Percentiles rank a stretch among this genome's conserved stretches.
These are phyloP conservation scores for Trichoderma polysporum DNA, from an alignment of 2,329 filamentous ascomycete genomes.

Conservation along the genomic window DNA sequence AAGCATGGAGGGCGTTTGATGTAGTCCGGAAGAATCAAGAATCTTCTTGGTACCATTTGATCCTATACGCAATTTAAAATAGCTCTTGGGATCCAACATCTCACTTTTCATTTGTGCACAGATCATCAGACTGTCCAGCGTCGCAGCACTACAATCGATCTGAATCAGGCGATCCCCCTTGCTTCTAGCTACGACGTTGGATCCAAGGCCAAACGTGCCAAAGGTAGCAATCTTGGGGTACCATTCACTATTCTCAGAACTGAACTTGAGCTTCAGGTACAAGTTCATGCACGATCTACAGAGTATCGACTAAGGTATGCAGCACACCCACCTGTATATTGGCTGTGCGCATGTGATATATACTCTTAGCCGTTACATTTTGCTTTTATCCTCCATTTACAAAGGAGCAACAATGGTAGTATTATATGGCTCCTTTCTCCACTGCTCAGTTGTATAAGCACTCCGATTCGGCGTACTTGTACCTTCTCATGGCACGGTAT, in stretches of 20 bases:
- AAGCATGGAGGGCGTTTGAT: neutral
- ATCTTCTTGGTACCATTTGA: neutral
- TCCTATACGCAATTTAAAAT: neutral
- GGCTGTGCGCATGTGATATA: neutral
- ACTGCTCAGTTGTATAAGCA: neutral
- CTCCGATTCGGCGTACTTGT: neutral
- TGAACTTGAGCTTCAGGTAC: too few species aligned
- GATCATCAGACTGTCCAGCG: slow-evolving; percentile 2
- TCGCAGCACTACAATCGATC: slow-evolving; percentile 9
- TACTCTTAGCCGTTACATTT: neutral
- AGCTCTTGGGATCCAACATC: neutral
- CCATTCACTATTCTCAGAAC: neutral
- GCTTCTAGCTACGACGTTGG: neutral
- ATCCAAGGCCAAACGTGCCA: neutral
- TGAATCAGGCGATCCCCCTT: slow-evolving; percentile 2
- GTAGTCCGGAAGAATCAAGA: neutral
- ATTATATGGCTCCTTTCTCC: neutral
- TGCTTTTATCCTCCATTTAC: neutral
- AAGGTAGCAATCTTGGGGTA: neutral
- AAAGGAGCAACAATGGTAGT: neutral
- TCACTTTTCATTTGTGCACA: neutral
- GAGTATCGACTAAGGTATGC: neutral
- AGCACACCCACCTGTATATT: neutral
- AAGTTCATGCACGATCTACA: neutral
- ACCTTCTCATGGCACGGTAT: neutral